Evolutionary conservation across 306 rosid species (phyloP).

Genomic region (Delonix regia): DNA sequence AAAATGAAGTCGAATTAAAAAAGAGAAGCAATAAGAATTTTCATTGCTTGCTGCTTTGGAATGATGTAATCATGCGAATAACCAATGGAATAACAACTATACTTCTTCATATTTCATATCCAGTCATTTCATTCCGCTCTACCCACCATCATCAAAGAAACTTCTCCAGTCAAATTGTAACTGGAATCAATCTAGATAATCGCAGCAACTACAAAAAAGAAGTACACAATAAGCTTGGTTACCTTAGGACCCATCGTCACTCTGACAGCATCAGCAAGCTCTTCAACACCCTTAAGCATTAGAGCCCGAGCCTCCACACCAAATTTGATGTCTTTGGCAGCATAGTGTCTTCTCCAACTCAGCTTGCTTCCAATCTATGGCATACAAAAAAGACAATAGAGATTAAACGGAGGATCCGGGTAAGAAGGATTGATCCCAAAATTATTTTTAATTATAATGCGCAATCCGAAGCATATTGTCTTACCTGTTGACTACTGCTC

Average conservation of each 20-base stretch:
- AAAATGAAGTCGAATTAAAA: not conserved
- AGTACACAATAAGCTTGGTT: not conserved
- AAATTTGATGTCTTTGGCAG: conserved; percentile 84
- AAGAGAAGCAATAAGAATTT: not conserved
- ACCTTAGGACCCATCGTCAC: conserved; percentile 99
- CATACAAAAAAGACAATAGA: conserved; percentile 22
- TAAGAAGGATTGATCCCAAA: not conserved
- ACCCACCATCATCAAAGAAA: not conserved
- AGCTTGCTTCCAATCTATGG: conserved; percentile 67
- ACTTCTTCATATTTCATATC: not conserved
- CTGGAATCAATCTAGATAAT: not conserved
- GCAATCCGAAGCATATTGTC: not conserved
- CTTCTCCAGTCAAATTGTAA: not conserved
- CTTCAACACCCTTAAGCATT: conserved; percentile 96
- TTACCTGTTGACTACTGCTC: conserved; percentile 73
- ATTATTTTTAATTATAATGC: not conserved
- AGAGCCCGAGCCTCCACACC: conserved; percentile 95
- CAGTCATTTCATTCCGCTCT: not conserved
- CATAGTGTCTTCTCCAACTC: conserved; percentile 82
- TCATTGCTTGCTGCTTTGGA: not conserved
- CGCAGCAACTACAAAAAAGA: not conserved
- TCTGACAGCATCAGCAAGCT: conserved; percentile 92
- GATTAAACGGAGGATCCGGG: not conserved
- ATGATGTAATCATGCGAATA: not conserved
- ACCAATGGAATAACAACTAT: not conserved